Evolutionary conservation across 139 green algal species (phyloP), one percentile per base, ranked within the genome.

Genomic region (Desmodesmus armatus): DNA sequence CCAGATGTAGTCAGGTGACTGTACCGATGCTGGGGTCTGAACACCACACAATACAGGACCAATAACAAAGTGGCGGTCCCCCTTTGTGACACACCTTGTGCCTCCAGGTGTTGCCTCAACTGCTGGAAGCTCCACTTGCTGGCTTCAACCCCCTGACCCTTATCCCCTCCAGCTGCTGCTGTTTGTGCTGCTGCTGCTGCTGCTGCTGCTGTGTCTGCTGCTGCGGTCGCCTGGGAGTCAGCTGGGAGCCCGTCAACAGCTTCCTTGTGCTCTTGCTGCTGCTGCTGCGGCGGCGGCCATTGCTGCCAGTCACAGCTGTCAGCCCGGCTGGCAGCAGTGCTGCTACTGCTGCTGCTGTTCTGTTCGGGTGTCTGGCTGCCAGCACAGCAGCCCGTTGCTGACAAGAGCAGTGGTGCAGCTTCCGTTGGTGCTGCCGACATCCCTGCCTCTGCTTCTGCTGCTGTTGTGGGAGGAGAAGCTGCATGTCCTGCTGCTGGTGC

Each of bases 61-160:
- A n/a, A n/a, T n/a, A n/a, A n/a, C n/a, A n/a, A n/a, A n/a, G n/a
- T n/a, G n/a, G n/a, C n/a, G n/a, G n/a, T 1, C 13, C 39, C 21
- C 73, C 33, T 19, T 25, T 37, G 71, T 21, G n/a, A 13, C 69
- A 25, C 66, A 77, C 82, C 75, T 43, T 53, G 49, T 2, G 3
- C 5, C n/a, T 76, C 84, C 11, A 94, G 53, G 85, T 91, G 78
- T 19, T 86, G 44, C 33, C 76, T 81, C 55, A 96, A 85, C 40
- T 94, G 88, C 21, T 49, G 65, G 39, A 95, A 78, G 67, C 65
- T 91, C 90, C 91, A 94, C 79, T 96, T 96, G 90, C 87, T 94
- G 77, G 86, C 90, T 43, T 87, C 70, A 62, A 88, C 78, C 31
- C 31, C n/a, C 85, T 51, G 39, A 35, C 11, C 37, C 3, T 43